These are phyloP conservation scores for Talaromyces adpressus DNA, from an alignment of 495 filamentous ascomycete species.

Conservation along the genomic window DNA sequence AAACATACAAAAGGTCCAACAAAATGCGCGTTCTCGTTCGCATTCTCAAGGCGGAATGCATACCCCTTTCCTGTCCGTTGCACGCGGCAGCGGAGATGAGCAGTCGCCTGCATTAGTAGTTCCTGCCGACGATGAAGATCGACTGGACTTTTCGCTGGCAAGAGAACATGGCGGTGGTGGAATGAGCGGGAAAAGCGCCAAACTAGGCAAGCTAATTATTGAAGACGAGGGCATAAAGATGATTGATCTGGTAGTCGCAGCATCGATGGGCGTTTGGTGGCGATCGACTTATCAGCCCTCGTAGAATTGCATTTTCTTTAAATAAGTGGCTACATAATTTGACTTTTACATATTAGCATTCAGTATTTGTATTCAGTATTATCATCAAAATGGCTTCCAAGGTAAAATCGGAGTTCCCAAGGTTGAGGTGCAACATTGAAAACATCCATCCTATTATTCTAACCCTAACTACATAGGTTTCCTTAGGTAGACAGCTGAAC, in stretches of 20 bases:
- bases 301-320: background rate
- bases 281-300: conserved; percentile 59
- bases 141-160: conserved; percentile 66
- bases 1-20: conserved; percentile 9
- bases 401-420: background rate
- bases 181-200: conserved; percentile 74
- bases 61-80: background rate
- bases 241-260: conserved; percentile 86
- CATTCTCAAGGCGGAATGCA: background rate
- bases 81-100: background rate
- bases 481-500: too few species aligned
- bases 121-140: conserved; percentile 15
- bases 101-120: background rate
- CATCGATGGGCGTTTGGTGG: conserved; percentile 93
- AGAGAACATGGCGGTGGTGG: conserved; percentile 76
- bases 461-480: background rate
- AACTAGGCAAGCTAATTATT: conserved; percentile 87
- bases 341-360: background rate
- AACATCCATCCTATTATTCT: background rate
- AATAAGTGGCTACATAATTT: background rate
- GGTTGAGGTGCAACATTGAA: background rate
- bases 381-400: background rate
- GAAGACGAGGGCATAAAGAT: conserved; percentile 91
- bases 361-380: background rate
- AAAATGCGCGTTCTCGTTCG: conserved; percentile 1